These are phyloP conservation scores for Cercospora nicotianae DNA, from an alignment of 2,329 filamentous ascomycete genomes.

Conservation along the genomic window DNA sequence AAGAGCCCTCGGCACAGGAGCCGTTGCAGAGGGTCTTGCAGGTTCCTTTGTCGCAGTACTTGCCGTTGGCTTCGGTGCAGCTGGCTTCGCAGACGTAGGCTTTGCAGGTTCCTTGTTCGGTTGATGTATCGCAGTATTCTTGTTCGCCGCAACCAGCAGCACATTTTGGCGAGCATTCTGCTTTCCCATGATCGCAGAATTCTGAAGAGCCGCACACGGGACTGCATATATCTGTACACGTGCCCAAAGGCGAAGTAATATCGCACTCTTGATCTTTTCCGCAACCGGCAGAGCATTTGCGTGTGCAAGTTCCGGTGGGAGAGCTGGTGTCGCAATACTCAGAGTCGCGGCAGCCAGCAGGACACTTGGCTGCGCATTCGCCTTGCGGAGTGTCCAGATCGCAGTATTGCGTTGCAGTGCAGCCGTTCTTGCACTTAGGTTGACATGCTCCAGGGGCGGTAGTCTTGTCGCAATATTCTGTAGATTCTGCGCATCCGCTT, in stretches of 20 bases:
- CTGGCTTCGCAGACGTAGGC: not conserved
- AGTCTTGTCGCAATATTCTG: not conserved
- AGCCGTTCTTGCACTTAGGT: not conserved
- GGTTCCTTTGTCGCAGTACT: not conserved
- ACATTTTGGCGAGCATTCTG: not conserved
- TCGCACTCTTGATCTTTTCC: not conserved
- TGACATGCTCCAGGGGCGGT: not conserved
- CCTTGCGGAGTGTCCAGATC: not conserved
- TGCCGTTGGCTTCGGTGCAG: not conserved
- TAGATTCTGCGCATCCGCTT: not conserved
- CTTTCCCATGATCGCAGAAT: not conserved
- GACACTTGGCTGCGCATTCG: not conserved
- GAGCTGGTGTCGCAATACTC: not conserved
- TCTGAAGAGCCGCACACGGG: not conserved
- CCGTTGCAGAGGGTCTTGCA: not conserved
- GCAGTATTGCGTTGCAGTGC: not conserved
- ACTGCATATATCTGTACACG: not conserved
- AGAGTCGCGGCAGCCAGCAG: not conserved
- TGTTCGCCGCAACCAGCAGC: not conserved
- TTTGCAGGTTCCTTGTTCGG: not conserved
- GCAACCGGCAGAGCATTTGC: not conserved
- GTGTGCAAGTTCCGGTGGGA: not conserved
- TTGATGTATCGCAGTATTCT: not conserved
- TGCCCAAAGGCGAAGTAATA: not conserved
- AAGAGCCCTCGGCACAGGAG: not conserved